Percentiles rank a stretch among this genome's conserved stretches.
These are phyloP conservation scores for Sphagnum magellanicum DNA, from an alignment of 228 moss, liverwort and hornwort genomes.

Conservation along the genomic window DNA sequence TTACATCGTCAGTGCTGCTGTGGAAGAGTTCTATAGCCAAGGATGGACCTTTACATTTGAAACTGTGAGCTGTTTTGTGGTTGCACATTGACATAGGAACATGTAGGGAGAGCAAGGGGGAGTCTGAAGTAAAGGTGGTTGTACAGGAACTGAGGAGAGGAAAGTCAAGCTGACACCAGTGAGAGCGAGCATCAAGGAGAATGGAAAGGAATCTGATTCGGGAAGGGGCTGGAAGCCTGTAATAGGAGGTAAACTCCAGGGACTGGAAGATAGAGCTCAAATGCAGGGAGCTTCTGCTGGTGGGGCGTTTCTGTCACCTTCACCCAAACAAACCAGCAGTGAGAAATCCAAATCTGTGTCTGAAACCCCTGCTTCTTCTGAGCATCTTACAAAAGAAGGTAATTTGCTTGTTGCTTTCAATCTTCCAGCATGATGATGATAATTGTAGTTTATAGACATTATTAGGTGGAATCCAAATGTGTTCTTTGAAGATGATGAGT, in stretches of 20 bases:
- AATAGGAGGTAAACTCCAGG: constrained; percentile 75
- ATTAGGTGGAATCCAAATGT: no score
- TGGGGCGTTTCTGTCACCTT: constrained; percentile 40
- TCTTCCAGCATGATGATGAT: no score
- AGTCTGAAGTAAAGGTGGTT: constrained; percentile 2
- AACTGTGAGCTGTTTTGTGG: no score
- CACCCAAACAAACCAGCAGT: constrained; percentile 69
- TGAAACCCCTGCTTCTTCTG: constrained; percentile 39
- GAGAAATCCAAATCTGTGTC: constrained; percentile 68
- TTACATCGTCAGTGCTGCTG: neutral
- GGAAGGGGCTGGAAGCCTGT: constrained; percentile 82
- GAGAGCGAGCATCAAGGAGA: constrained; percentile 15
- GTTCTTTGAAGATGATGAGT: no score
- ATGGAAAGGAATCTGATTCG: constrained; percentile 52
- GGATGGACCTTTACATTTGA: no score
- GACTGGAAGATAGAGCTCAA: constrained; percentile 43
- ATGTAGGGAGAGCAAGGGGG: no score
- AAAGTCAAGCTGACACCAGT: constrained; percentile 29
- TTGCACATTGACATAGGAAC: no score
- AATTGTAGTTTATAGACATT: no score
- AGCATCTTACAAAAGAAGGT: constrained; percentile 83
- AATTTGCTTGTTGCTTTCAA: constrained; percentile 6
- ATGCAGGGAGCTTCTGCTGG: constrained; percentile 58
- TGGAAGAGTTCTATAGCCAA: no score
- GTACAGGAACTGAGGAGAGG: constrained; percentile 38